A percentile compares a stretch with the other conserved stretches of the same genome.
Conservation (phyloP, 768 basidiomycete species). For the Mycena haematopus region DNA sequence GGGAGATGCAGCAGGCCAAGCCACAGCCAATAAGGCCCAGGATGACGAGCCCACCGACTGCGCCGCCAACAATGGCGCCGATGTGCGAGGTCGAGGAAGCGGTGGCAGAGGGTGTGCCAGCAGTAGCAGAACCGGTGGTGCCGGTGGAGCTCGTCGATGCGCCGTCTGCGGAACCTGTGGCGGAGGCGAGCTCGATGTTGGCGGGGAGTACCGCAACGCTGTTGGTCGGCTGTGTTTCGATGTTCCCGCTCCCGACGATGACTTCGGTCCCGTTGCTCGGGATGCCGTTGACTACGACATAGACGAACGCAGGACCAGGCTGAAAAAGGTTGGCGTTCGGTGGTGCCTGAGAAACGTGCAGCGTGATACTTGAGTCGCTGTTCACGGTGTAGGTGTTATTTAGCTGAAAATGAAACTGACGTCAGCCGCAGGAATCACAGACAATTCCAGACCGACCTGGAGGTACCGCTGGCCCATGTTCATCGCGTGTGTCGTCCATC, state of each 20-base stretch:
- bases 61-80: constrained; percentile 23
- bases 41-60: constrained; percentile 15
- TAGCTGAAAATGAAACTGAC: constrained; percentile 55
- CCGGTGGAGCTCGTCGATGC: too few species aligned
- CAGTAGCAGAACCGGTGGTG: constrained; percentile 15
- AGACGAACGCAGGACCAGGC: constrained; percentile 87
- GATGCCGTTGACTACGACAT: constrained; percentile 82
- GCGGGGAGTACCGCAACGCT: constrained; percentile 54
- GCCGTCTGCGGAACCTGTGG: constrained; percentile 47
- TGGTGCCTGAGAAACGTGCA: constrained; percentile 84
- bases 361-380: constrained; percentile 69
- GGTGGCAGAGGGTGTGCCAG: not conserved
- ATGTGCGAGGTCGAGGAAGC: not conserved
- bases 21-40: constrained; percentile 36
- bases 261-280: constrained; percentile 81
- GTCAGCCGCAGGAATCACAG: not conserved
- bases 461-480: constrained; percentile 83
- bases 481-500: constrained; percentile 87
- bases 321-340: constrained; percentile 87
- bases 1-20: constrained; percentile 17
- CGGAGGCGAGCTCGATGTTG: constrained; percentile 50
- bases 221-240: constrained; percentile 69
- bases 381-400: constrained; percentile 86
- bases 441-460: not conserved
- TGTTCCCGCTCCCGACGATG: constrained; percentile 77